A percentile compares a stretch with the other conserved stretches of the same genome.
Evolutionary conservation across 1,284 basidiomycete genomes (phyloP).

Genomic region (Austroboletus niveus): DNA sequence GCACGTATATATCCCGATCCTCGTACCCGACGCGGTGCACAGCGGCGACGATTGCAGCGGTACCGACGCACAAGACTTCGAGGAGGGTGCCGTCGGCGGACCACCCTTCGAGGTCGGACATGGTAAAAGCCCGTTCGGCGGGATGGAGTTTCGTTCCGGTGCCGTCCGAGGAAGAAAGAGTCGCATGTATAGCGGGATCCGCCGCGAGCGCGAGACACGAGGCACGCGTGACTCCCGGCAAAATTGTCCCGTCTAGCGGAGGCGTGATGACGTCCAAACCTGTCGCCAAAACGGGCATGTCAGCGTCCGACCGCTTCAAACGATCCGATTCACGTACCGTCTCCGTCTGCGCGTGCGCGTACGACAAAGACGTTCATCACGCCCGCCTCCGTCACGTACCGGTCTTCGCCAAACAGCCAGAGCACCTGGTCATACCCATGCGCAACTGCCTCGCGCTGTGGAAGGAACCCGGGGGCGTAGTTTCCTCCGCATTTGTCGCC

Average conservation of each 20-base stretch:
- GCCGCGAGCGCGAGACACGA: slow-evolving; percentile 64
- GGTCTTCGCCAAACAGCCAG: slow-evolving; percentile 44
- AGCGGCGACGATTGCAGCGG: slow-evolving; percentile 43
- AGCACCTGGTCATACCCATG: slow-evolving; percentile 73
- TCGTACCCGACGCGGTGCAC: slow-evolving; percentile 37
- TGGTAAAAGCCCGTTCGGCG: slow-evolving; percentile 60
- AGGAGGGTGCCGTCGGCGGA: slow-evolving; percentile 50
- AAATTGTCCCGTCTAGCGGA: slow-evolving; percentile 71
- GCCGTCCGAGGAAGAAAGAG: not conserved
- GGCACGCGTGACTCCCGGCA: slow-evolving; percentile 74
- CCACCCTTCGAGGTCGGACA: slow-evolving; percentile 57
- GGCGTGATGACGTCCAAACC: slow-evolving; percentile 71
- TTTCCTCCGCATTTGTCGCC: slow-evolving; percentile 67
- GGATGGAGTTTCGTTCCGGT: slow-evolving; percentile 43
- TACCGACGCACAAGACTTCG: slow-evolving; percentile 75
- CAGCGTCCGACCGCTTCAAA: not conserved
- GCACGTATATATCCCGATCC: slow-evolving; percentile 42
- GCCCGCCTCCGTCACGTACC: slow-evolving; percentile 46
- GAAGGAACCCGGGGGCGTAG: slow-evolving; percentile 67
- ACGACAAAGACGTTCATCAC: slow-evolving; percentile 69
- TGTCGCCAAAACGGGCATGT: not conserved
- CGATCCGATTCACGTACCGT: slow-evolving; percentile 27
- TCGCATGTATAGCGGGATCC: slow-evolving; percentile 23
- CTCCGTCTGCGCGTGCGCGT: slow-evolving; percentile 44
- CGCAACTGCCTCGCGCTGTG: slow-evolving; percentile 59